Percentiles rank a stretch among this genome's conserved stretches.
phyloP scores from a whole-genome alignment of 108 stramenopile species.

The Discostella stelligeroides region DNA sequence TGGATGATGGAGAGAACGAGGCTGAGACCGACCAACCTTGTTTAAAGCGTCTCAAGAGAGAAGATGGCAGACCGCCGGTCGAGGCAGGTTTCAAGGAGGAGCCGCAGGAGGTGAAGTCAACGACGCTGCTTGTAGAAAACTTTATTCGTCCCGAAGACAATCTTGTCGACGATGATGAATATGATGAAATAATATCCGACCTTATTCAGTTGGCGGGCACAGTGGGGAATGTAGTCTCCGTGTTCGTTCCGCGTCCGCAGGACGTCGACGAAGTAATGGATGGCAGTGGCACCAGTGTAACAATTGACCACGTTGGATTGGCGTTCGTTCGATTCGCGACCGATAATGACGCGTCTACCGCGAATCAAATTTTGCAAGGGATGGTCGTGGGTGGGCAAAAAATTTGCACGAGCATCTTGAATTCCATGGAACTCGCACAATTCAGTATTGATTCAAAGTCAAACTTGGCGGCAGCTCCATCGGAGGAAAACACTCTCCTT shows the following conservation, averaged over 20 bases:
- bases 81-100: background rate
- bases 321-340: slow-evolving; percentile 63
- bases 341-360: slow-evolving; percentile 55
- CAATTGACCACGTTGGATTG: slow-evolving; percentile 22
- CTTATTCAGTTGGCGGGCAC: slow-evolving; percentile 63
- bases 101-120: background rate
- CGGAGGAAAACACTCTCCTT: slow-evolving; percentile 19
- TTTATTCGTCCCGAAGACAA: slow-evolving; percentile 62
- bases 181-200: slow-evolving; percentile 72
- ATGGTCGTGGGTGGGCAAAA: slow-evolving; percentile 64
- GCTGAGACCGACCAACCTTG: background rate
- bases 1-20: background rate
- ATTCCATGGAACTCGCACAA: background rate
- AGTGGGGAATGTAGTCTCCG: slow-evolving; percentile 57
- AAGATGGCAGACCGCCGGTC: background rate
- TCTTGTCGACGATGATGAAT: slow-evolving; percentile 79
- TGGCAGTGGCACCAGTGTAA: background rate
- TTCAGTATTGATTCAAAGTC: background rate
- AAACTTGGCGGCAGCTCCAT: background rate
- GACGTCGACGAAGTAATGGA: background rate
- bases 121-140: slow-evolving; percentile 54
- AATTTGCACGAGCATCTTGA: slow-evolving; percentile 20
- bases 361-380: slow-evolving; percentile 65
- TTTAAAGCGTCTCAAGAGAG: background rate
- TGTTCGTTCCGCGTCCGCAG: slow-evolving; percentile 56